Percentiles rank a stretch among this genome's conserved stretches.
Conservation (phyloP, 768 basidiomycete genomes). For the Boletellus ananas region DNA sequence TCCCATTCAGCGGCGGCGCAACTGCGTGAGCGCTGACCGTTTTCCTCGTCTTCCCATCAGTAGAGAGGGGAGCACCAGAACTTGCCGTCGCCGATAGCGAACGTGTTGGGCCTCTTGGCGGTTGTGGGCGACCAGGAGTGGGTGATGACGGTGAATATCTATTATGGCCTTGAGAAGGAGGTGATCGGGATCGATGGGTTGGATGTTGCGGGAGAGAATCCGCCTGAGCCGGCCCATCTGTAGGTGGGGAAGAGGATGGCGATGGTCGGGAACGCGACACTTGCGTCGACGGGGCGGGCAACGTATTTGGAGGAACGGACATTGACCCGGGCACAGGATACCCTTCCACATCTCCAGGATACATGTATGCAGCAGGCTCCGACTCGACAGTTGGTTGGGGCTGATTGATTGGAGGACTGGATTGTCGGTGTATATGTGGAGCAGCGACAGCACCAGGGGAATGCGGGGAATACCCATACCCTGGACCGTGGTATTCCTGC, state of each 20-base stretch:
- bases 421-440: conserved; percentile 23
- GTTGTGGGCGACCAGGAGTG: conserved; percentile 17
- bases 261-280: conserved; percentile 21
- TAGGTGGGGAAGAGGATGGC: conserved; percentile 35
- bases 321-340: conserved; percentile 61
- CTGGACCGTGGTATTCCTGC: conserved; percentile 65
- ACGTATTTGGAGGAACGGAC: conserved; percentile 32
- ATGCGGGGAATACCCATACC: conserved; percentile 29
- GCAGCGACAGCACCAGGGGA: conserved; percentile 20
- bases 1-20: conserved; percentile 32
- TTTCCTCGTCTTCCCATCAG: conserved; percentile 58
- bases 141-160: conserved; percentile 35
- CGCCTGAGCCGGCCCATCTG: conserved; percentile 15
- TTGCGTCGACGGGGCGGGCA: conserved; percentile 22
- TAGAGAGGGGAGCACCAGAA: conserved; percentile 33
- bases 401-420: conserved; percentile 27
- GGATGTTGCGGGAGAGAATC: conserved; percentile 28
- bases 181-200: conserved; percentile 49
- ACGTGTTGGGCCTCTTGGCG: conserved; percentile 50
- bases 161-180: conserved; percentile 42
- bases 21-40: conserved; percentile 63
- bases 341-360: conserved; percentile 30
- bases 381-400: conserved; percentile 28
- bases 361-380: conserved; percentile 26
- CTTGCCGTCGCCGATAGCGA: conserved; percentile 68